Base-by-base conservation (phyloP, 495 filamentous ascomycete genomes). In the Penicillium coffeae region DNA sequence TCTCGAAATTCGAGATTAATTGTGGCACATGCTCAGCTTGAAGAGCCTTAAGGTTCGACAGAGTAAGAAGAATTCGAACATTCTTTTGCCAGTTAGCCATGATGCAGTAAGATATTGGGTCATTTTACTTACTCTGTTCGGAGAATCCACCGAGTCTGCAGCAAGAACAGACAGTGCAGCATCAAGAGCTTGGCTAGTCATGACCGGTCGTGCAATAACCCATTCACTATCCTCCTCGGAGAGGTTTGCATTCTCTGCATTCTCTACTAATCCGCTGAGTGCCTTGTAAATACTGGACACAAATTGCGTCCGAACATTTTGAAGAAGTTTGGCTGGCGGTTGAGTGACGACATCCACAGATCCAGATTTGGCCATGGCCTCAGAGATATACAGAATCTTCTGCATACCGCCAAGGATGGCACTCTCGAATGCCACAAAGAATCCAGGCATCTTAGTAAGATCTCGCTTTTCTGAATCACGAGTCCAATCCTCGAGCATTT, bases 241-340 rank as follows among this genome's bases (percentile, higher is more conserved):
- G 44, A 79, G 77, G 1, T 83, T 62, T 1, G 81, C 74, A 33
- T 77, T 82, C 67, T 96, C 90, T 25, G 93, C 92, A 66, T 93
- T 95, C 66, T 96, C 93, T 0, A 98, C 89, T 79, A 98, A 87
- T 3, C 92, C 93, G 56, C 89, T 89, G 3, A 98, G 71, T 25
- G 87, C 85, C 63, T 93, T 95, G 66, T 96, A 96, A 32, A 98
- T 74, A 34, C 89, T 92, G 3, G 83, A 87, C 3, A 95, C 89
- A 60, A 96, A 97, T 53, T 91, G 86, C 32, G 77, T 81, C 42
- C 90, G 79, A 15, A 96, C 89, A 78, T 86, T 86, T 60, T 90
- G 84, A 19, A 96, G 70, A 36, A 96, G 66, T 63, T 96, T 97
- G 9, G 82, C 71, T 18, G 87, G 82, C 2, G 93, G 93, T 30